phyloP scores from a whole-genome alignment of 352 stramenopile species.

The Pythium pyrilobum region DNA sequence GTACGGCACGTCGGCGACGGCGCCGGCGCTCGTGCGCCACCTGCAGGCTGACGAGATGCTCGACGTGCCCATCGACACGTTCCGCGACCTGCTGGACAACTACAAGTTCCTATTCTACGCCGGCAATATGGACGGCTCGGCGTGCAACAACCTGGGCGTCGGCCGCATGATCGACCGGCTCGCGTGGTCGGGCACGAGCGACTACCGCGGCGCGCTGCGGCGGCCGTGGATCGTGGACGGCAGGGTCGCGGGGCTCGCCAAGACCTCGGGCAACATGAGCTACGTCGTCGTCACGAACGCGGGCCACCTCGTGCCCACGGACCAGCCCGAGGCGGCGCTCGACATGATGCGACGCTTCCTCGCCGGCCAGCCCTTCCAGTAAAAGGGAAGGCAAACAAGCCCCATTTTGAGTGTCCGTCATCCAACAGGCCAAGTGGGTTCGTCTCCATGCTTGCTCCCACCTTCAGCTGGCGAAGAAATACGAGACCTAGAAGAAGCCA shows the following conservation, averaged over 20 bases:
- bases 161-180: constrained; percentile 76
- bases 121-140: constrained; percentile 79
- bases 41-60: constrained; percentile 71
- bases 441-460: neutral
- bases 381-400: neutral
- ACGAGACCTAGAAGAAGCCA: neutral
- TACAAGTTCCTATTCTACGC: constrained; percentile 85
- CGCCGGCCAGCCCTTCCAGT: constrained; percentile 35
- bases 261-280: constrained; percentile 74
- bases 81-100: constrained; percentile 72
- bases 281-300: constrained; percentile 81
- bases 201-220: constrained; percentile 56
- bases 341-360: constrained; percentile 84
- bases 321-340: constrained; percentile 63
- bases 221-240: constrained; percentile 59
- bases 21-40: constrained; percentile 62
- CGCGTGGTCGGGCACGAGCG: constrained; percentile 55
- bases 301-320: constrained; percentile 62
- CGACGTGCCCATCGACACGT: constrained; percentile 69
- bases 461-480: neutral
- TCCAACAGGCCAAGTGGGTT: neutral
- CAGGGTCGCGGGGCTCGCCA: constrained; percentile 53
- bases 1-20: constrained; percentile 45
- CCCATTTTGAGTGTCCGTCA: neutral
- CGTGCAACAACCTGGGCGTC: constrained; percentile 77